Percentiles rank a stretch among this genome's conserved stretches.
Evolutionary conservation across 23 red algal genomes (phyloP).

Genomic region (Gracilariopsis chorda): DNA sequence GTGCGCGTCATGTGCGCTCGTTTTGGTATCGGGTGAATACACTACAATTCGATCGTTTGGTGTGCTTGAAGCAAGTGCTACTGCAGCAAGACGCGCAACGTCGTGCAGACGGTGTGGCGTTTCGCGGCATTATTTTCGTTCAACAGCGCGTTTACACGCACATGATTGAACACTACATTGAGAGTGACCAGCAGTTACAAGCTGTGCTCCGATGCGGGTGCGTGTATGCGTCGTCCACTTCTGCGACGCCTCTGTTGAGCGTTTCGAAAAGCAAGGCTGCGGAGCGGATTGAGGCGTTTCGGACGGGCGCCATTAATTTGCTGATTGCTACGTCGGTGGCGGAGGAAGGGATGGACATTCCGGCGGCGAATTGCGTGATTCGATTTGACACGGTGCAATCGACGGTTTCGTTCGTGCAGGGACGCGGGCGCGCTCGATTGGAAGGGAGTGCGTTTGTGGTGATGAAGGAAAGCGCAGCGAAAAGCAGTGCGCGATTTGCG

Average conservation of each 20-base stretch:
- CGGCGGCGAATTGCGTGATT: conserved; percentile 50
- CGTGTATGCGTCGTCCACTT: conserved; percentile 6
- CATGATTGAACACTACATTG: conserved; percentile 20
- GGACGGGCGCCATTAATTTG: conserved; percentile 1
- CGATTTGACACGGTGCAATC: conserved; percentile 10
- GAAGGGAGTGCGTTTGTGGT: conserved; percentile 11
- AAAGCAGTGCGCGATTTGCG: neutral
- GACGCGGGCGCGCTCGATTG: neutral
- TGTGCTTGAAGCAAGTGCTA: conserved; percentile 3
- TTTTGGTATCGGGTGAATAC: conserved; percentile 33
- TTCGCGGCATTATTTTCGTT: conserved; percentile 46
- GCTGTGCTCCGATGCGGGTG: neutral
- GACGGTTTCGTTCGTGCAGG: conserved; percentile 32
- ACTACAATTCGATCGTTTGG: neutral
- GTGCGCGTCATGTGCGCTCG: neutral
- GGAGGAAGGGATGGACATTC: conserved; percentile 57
- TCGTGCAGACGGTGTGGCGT: neutral
- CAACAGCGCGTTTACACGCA: conserved; percentile 42
- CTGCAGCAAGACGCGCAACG: neutral
- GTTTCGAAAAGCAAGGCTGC: conserved; percentile 16
- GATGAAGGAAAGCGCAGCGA: neutral
- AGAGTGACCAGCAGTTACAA: neutral
- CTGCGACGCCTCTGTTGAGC: conserved; percentile 7
- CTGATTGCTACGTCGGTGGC: conserved; percentile 39
- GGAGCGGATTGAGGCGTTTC: neutral